Conservation (phyloP, 345 rosid species). For the Carallia pectinifolia region DNA sequence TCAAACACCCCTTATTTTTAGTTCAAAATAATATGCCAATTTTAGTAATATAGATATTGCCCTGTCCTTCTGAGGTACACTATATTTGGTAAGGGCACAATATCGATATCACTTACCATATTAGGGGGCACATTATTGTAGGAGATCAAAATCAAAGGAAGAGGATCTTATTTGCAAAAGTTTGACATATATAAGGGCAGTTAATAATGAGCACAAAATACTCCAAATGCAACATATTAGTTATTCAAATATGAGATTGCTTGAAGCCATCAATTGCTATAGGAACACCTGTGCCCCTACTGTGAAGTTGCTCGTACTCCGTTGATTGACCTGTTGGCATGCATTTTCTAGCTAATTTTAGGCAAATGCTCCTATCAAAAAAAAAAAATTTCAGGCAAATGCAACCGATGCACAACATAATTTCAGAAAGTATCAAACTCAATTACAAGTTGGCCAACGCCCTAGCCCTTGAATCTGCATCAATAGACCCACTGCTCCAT, state of each 20-base stretch:
- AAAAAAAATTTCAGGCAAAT: constrained; percentile 8
- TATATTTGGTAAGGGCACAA: neutral
- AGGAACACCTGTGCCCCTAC: constrained; percentile 34
- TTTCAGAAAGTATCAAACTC: constrained; percentile 76
- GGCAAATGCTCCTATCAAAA: constrained; percentile 15
- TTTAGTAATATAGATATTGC: neutral
- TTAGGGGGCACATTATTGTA: too few species aligned
- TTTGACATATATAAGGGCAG: too few species aligned
- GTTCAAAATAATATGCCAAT: neutral
- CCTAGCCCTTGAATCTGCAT: constrained; percentile 63
- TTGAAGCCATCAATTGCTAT: constrained; percentile 30
- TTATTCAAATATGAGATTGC: constrained; percentile 22
- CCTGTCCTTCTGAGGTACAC: neutral
- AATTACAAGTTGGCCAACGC: constrained; percentile 85
- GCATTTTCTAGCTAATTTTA: constrained; percentile 47
- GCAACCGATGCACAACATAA: constrained; percentile 56
- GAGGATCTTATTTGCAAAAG: too few species aligned
- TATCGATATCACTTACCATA: too few species aligned
- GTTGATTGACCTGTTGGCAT: constrained; percentile 18
- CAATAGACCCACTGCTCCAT: constrained; percentile 57
- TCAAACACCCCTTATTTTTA: neutral
- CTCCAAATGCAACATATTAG: neutral
- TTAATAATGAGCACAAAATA: too few species aligned
- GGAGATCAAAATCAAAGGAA: too few species aligned
- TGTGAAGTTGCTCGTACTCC: constrained; percentile 49